Evolutionary conservation across 331 rosid genomes (phyloP).

Genomic region (Erythrophleum ivorense): DNA sequence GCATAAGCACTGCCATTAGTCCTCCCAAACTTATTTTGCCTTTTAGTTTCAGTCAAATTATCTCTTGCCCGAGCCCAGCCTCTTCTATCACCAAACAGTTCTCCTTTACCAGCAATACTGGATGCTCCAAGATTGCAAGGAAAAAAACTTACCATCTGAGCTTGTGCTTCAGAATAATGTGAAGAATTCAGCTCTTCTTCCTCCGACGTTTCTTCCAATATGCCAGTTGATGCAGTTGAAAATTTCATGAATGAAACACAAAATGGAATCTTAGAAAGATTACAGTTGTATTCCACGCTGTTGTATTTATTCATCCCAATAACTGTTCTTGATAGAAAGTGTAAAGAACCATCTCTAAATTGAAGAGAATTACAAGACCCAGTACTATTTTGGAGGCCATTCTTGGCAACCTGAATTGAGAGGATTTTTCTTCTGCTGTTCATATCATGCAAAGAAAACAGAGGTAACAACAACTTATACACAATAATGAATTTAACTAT

Average conservation of each 20-base stretch:
- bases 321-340: constrained; percentile 38
- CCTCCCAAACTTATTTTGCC: constrained; percentile 43
- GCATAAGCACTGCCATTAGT: constrained; percentile 22
- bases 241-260: constrained; percentile 39
- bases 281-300: constrained; percentile 19
- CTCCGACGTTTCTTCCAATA: constrained; percentile 43
- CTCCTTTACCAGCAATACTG: not conserved
- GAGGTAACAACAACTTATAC: constrained; percentile 31
- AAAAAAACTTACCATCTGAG: constrained; percentile 22
- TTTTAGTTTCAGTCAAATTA: constrained; percentile 43
- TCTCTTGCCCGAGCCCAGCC: constrained; percentile 47
- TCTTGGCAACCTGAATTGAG: constrained; percentile 45
- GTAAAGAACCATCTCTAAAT: constrained; percentile 46
- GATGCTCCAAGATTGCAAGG: constrained; percentile 29
- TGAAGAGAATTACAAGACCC: constrained; percentile 43
- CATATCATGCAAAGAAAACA: constrained; percentile 38
- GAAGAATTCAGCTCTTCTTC: constrained; percentile 44
- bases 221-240: constrained; percentile 45
- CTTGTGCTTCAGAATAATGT: constrained; percentile 41
- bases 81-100: constrained; percentile 41
- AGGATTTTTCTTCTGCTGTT: constrained; percentile 56
- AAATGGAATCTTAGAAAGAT: constrained; percentile 28
- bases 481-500: constrained; percentile 28
- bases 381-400: constrained; percentile 33
- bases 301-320: constrained; percentile 41